phyloP scores from a whole-genome alignment of 148 eudicot species.

The Fagopyrum esculentum region DNA sequence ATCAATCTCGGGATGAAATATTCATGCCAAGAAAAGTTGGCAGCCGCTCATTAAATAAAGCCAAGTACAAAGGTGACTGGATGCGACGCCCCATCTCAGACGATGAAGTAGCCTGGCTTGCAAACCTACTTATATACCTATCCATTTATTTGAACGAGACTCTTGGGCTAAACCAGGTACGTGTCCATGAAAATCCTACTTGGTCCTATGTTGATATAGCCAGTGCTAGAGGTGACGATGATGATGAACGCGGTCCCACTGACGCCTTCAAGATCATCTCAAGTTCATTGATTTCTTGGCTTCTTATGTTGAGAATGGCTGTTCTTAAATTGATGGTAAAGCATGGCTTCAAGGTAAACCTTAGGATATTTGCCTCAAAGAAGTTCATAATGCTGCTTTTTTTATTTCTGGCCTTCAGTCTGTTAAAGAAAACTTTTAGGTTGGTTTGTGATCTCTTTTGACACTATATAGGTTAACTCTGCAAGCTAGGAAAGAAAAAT shows the following conservation, averaged over 20 bases:
- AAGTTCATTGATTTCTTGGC: slow-evolving; percentile 31
- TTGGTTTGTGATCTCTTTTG: slow-evolving; percentile 17
- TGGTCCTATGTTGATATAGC: slow-evolving; percentile 57
- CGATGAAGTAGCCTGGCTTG: slow-evolving; percentile 93
- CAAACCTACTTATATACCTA: slow-evolving; percentile 49
- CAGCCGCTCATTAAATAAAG: slow-evolving; percentile 28
- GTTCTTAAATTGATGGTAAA: slow-evolving; percentile 47
- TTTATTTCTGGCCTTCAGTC: slow-evolving; percentile 26
- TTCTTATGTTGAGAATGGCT: slow-evolving; percentile 25
- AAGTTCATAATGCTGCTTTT: slow-evolving; percentile 50
- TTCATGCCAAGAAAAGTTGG: slow-evolving; percentile 62
- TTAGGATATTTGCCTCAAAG: slow-evolving; percentile 83
- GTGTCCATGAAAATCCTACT: slow-evolving; percentile 18
- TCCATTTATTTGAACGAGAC: slow-evolving; percentile 59
- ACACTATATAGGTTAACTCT: not conserved
- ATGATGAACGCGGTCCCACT: slow-evolving; percentile 33
- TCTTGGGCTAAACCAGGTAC: slow-evolving; percentile 48
- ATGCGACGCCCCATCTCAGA: slow-evolving; percentile 78
- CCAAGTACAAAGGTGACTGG: slow-evolving; percentile 88
- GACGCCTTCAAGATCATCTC: slow-evolving; percentile 41
- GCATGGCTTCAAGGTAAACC: slow-evolving; percentile 71
- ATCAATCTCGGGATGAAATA: slow-evolving; percentile 52
- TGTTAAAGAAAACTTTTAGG: slow-evolving; percentile 44
- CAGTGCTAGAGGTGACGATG: slow-evolving; percentile 23
- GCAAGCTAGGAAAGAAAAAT: slow-evolving; percentile 1